Conservation (phyloP, 352 stramenopile genomes). For the Globisporangium camurandrum region DNA sequence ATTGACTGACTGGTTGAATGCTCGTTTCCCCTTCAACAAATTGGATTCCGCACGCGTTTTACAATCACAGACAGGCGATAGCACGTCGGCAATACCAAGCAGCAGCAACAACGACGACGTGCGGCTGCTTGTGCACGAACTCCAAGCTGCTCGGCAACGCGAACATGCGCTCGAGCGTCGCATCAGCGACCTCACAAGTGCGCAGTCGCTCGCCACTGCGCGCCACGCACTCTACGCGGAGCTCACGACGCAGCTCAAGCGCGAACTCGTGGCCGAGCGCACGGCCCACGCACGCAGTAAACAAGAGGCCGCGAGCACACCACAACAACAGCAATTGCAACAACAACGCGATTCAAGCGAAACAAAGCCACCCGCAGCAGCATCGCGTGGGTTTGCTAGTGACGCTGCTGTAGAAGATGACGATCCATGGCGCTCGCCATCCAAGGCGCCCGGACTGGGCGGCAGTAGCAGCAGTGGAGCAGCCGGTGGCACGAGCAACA, state of each 20-base stretch:
- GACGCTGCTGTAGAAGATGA: slow-evolving; percentile 24
- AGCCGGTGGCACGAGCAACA: slow-evolving; percentile 3
- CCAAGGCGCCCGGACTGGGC: slow-evolving; percentile 22
- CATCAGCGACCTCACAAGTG: slow-evolving; percentile 44
- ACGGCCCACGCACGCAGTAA: slow-evolving; percentile 66
- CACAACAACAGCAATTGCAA: slow-evolving; percentile 8
- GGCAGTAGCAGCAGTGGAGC: slow-evolving; percentile 4
- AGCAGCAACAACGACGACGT: slow-evolving; percentile 5
- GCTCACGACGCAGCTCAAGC: slow-evolving; percentile 55
- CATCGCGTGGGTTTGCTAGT: background rate
- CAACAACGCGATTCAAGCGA: slow-evolving; percentile 15
- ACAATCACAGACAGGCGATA: slow-evolving; percentile 14
- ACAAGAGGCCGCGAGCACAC: slow-evolving; percentile 48
- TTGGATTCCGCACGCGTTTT: no score
- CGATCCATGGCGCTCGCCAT: slow-evolving; percentile 40
- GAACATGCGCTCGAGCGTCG: slow-evolving; percentile 24
- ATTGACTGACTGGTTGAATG: background rate
- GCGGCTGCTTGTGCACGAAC: slow-evolving; percentile 16
- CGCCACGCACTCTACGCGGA: slow-evolving; percentile 47
- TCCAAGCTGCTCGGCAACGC: slow-evolving; percentile 19
- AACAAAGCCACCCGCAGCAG: slow-evolving; percentile 16
- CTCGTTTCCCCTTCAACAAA: no score
- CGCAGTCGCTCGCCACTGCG: slow-evolving; percentile 45
- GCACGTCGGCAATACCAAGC: background rate
- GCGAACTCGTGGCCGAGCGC: slow-evolving; percentile 69